phyloP scores from a whole-genome alignment of 2,329 filamentous ascomycete species.

The Nothomitra cinnamomea region DNA sequence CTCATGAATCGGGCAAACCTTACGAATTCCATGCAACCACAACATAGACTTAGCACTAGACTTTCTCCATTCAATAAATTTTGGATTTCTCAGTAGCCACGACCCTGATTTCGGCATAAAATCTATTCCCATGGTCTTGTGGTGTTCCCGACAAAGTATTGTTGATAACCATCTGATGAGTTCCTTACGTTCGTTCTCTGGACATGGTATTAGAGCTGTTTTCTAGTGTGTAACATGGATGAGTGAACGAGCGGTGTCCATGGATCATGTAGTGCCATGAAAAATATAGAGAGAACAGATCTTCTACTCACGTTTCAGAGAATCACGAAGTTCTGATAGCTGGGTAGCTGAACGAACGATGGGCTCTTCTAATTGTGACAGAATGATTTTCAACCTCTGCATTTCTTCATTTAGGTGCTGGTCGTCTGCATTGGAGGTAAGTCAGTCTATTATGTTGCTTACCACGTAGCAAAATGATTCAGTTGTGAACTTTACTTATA shows the following conservation, averaged over 20 bases:
- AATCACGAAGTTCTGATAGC: not conserved
- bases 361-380: not conserved
- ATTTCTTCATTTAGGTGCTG: too few species aligned
- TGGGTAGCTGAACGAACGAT: not conserved
- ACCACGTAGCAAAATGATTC: too few species aligned
- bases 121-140: not conserved
- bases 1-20: not conserved
- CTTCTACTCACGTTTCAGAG: not conserved
- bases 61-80: slow-evolving; percentile 6
- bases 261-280: too few species aligned
- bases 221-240: too few species aligned
- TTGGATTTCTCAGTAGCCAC: not conserved
- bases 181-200: not conserved
- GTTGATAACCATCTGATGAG: not conserved
- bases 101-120: not conserved
- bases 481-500: too few species aligned
- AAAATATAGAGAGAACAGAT: not conserved
- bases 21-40: slow-evolving; percentile 9
- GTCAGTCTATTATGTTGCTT: too few species aligned
- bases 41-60: slow-evolving; percentile 1
- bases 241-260: too few species aligned
- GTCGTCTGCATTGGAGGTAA: not conserved
- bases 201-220: not conserved
- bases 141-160: not conserved
- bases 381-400: too few species aligned